Evolutionary conservation across 208 protist genomes (phyloP), one percentile per base, ranked within the genome.

Genomic region (Acanthamoeba culbertsoni): DNA sequence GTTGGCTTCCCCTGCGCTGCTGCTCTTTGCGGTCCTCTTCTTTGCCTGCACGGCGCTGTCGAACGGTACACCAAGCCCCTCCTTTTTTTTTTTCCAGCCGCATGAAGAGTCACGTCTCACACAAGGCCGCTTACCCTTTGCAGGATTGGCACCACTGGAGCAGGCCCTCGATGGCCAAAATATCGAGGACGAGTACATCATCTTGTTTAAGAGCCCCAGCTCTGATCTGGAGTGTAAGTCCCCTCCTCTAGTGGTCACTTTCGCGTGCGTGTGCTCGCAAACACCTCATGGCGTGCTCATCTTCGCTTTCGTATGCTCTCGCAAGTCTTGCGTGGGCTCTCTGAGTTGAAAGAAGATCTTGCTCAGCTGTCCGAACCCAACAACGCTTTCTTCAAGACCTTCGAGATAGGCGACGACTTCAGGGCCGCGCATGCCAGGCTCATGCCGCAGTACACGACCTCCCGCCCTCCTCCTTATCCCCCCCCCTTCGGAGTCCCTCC

Each of bases 121-220:
- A n/a, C n/a, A n/a, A n/a, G n/a, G n/a, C n/a, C n/a, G n/a, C n/a
- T n/a, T n/a, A n/a, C n/a, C n/a, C n/a, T n/a, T n/a, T n/a, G n/a
- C n/a, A n/a, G n/a, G n/a, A n/a, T n/a, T n/a, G n/a, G n/a, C n/a
- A n/a, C n/a, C n/a, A n/a, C n/a, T n/a, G n/a, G n/a, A n/a, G n/a
- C n/a, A n/a, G n/a, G n/a, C n/a, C n/a, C n/a, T n/a, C n/a, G n/a
- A n/a, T n/a, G n/a, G n/a, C n/a, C n/a, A n/a, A n/a, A n/a, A n/a
- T n/a, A 77, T 92, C 42, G 28, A 73, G 20, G 86, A 59, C 86
- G 86, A 92, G 63, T 92, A 92, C 86, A 73, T 92, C n/a, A 40
- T 92, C 28, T 12, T 92, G 1, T 42, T 92, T 6, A 18, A 16
- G 20, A 35, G 40, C 0, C 48, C n/a, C 18, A 23, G 59, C 28